phyloP scores from a whole-genome alignment of 805 yeast genomes.

The Cyberlindnera mississippiensis region DNA sequence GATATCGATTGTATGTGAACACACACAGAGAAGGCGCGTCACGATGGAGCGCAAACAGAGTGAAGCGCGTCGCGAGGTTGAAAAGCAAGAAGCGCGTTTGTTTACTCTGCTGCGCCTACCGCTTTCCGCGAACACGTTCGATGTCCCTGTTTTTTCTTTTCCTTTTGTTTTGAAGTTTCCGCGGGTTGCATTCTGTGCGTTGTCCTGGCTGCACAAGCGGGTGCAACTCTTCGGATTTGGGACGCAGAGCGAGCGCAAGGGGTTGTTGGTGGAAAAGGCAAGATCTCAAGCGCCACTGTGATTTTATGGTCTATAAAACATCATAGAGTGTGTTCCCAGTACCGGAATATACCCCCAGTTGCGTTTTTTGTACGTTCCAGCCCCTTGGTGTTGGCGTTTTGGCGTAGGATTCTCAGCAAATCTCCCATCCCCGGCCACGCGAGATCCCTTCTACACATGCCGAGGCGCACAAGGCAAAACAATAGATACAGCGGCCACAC shows the following conservation, averaged over 20 bases:
- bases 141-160: constrained; percentile 1
- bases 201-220: constrained; percentile 6
- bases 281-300: neutral
- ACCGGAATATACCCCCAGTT: too few relatives aligned
- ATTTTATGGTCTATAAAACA: too few relatives aligned
- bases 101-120: constrained; percentile 3
- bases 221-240: constrained; percentile 3
- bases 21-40: neutral
- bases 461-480: too few relatives aligned
- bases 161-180: neutral
- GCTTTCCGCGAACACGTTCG: constrained; percentile 6
- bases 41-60: too few relatives aligned
- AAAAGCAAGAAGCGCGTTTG: neutral
- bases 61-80: too few relatives aligned
- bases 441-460: too few relatives aligned
- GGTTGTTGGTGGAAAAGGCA: neutral
- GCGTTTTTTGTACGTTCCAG: too few relatives aligned
- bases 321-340: too few relatives aligned
- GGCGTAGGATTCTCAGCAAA: too few relatives aligned
- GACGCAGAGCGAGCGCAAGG: constrained; percentile 4
- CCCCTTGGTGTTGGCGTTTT: too few relatives aligned
- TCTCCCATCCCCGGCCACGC: too few relatives aligned
- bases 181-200: constrained; percentile 2
- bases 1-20: neutral
- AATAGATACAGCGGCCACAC: too few relatives aligned